Percentiles rank a stretch among this genome's conserved stretches.
These are phyloP conservation scores for Pseudotsuga menziesii DNA, from an alignment of 75 land plant genomes.

Conservation along the genomic window DNA sequence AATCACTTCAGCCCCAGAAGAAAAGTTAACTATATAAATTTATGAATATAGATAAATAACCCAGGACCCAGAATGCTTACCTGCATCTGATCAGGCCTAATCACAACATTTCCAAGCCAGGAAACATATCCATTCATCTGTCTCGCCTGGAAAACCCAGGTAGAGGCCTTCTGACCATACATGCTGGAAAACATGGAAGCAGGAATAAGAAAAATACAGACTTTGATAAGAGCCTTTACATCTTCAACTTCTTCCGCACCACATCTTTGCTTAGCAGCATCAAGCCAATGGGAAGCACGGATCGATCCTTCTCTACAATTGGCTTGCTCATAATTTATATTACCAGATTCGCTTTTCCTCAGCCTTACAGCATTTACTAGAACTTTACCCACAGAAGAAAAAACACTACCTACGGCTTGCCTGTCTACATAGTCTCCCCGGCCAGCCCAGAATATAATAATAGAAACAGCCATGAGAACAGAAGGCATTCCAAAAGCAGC, in stretches of 20 bases:
- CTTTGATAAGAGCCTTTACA: constrained; percentile 27
- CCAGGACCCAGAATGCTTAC: not conserved
- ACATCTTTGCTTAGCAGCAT: constrained; percentile 21
- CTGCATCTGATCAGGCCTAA: constrained; percentile 42
- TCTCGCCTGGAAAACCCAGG: constrained; percentile 37
- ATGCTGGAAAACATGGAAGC: constrained; percentile 25
- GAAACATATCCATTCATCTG: constrained; percentile 24
- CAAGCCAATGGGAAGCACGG: constrained; percentile 25
- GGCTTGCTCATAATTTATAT: not conserved
- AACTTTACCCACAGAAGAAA: constrained; percentile 22
- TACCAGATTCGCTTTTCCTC: not conserved
- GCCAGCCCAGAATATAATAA: constrained; percentile 30
- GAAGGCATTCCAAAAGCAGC: constrained; percentile 39
- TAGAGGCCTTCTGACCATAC: constrained; percentile 37
- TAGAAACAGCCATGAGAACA: constrained; percentile 25
- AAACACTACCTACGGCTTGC: constrained; percentile 25
- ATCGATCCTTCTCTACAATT: not conserved
- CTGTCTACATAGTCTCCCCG: constrained; percentile 20
- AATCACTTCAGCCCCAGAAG: too few relatives aligned
- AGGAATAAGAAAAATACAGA: constrained; percentile 25
- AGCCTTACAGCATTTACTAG: constrained; percentile 22
- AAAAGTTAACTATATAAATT: too few relatives aligned
- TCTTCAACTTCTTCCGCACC: constrained; percentile 23
- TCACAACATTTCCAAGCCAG: constrained; percentile 25
- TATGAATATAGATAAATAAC: too few relatives aligned